Percentiles rank a stretch among this genome's conserved stretches.
Evolutionary conservation across 768 basidiomycete genomes (phyloP).

Genomic region (Auriscalpium microsporum): DNA sequence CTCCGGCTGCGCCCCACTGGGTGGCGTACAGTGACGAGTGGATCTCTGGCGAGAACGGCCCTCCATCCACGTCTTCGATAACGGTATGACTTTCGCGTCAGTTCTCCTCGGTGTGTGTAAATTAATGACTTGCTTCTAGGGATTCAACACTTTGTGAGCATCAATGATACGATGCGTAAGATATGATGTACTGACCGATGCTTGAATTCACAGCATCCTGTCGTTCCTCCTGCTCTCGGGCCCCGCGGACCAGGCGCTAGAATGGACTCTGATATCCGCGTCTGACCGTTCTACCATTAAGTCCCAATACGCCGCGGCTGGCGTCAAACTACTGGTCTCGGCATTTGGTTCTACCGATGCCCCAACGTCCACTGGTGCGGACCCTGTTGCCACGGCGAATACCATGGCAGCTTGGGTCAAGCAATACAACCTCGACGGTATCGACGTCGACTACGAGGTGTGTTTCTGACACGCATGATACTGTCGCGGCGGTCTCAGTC

Average conservation of each 20-base stretch:
- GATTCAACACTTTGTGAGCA: conserved; percentile 29
- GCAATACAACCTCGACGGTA: conserved; percentile 38
- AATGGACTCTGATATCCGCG: conserved; percentile 34
- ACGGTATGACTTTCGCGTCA: conserved; percentile 17
- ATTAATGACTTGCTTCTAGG: conserved; percentile 12
- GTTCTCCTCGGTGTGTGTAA: not conserved
- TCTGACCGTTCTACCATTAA: conserved; percentile 33
- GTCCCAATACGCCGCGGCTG: conserved; percentile 42
- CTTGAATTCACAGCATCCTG: conserved; percentile 24
- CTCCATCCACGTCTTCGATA: conserved; percentile 26
- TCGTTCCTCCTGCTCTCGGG: conserved; percentile 36
- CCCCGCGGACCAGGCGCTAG: conserved; percentile 35
- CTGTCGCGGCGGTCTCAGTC: not conserved
- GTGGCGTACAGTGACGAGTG: conserved; percentile 32
- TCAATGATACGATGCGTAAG: no score
- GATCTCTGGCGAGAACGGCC: conserved; percentile 29
- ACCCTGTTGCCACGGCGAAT: conserved; percentile 32
- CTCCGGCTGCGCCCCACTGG: conserved; percentile 29
- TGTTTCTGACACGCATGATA: not conserved
- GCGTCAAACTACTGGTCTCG: conserved; percentile 52
- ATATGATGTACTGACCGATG: not conserved
- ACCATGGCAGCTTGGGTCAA: conserved; percentile 38
- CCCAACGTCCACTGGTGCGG: conserved; percentile 33
- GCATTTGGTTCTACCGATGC: conserved; percentile 40
- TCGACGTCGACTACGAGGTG: conserved; percentile 47